phyloP scores from a whole-genome alignment of 1,284 basidiomycete genomes.

The Cystobasidium sp. region DNA sequence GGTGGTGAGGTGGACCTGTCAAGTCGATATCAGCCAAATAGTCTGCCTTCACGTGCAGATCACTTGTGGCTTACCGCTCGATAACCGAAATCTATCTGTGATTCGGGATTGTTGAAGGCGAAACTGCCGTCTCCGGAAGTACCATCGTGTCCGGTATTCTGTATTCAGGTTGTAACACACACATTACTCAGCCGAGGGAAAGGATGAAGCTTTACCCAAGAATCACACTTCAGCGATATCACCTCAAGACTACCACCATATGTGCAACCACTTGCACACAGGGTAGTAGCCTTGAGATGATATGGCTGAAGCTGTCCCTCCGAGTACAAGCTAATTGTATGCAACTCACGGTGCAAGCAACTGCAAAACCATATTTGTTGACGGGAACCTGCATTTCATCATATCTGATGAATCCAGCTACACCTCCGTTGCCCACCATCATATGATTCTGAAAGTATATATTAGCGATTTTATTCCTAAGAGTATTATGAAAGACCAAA shows the following conservation, averaged over 20 bases:
- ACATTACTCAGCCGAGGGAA: too few species aligned
- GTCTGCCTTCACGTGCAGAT: not conserved
- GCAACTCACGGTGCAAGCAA: slow-evolving; percentile 2
- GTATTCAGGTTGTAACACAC: slow-evolving; percentile 4
- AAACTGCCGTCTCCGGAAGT: slow-evolving; percentile 47
- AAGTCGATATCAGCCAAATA: not conserved
- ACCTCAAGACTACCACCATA: slow-evolving; percentile 3
- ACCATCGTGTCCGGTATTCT: slow-evolving; percentile 50
- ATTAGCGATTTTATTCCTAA: not conserved
- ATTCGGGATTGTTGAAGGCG: slow-evolving; percentile 45
- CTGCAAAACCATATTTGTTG: slow-evolving; percentile 38
- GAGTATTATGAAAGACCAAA: not conserved
- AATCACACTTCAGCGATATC: slow-evolving; percentile 1
- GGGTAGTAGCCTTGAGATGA: not conserved
- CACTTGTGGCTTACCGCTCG: slow-evolving; percentile 41
- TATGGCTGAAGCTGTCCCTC: not conserved
- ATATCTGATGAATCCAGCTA: slow-evolving; percentile 48
- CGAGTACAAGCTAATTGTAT: not conserved
- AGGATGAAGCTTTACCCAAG: not conserved
- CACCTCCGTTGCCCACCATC: slow-evolving; percentile 50
- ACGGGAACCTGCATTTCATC: slow-evolving; percentile 45
- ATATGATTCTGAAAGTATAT: slow-evolving; percentile 39
- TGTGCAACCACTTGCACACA: not conserved
- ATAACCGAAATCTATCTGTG: slow-evolving; percentile 50
- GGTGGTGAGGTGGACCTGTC: slow-evolving; percentile 48